Evolutionary conservation across 495 filamentous ascomycete species (phyloP).

Genomic region (Copromyces sp.): DNA sequence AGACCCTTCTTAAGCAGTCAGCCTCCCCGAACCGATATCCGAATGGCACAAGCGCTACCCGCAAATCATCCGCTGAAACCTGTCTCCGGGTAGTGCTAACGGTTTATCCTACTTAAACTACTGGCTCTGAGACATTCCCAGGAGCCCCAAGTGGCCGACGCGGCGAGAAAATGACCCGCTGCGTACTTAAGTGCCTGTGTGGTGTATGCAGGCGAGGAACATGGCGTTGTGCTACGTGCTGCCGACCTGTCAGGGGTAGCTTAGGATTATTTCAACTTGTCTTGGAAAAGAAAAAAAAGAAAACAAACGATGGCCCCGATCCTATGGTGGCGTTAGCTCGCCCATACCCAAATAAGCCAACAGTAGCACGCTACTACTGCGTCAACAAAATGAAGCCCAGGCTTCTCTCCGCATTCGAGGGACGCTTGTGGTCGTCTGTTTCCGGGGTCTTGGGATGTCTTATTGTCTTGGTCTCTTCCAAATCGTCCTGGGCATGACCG

Average conservation of each 20-base stretch:
- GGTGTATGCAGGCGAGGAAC: not conserved
- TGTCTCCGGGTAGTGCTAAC: not conserved
- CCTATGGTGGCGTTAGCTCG: not conserved
- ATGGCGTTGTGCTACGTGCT: not conserved
- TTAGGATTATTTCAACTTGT: not conserved
- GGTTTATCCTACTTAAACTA: not conserved
- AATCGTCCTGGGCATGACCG: not conserved
- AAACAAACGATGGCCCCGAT: not conserved
- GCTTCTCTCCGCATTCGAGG: not conserved
- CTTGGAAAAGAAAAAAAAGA: not conserved
- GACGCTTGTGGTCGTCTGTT: not conserved
- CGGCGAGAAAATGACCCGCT: not conserved
- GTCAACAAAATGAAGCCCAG: not conserved
- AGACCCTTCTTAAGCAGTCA: not conserved
- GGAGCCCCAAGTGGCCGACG: not conserved
- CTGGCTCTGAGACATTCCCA: not conserved
- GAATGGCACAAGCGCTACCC: not conserved
- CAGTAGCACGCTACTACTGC: not conserved
- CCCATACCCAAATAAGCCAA: not conserved
- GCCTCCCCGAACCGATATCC: not conserved
- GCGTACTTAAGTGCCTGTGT: not conserved
- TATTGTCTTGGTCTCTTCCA: not conserved
- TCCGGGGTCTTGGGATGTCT: not conserved
- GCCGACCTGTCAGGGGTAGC: not conserved
- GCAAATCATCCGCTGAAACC: not conserved